Evolutionary conservation across 257 asterid genomes (phyloP), one percentile per base, ranked within the genome.

Genomic region (Fraxinus anomala): DNA sequence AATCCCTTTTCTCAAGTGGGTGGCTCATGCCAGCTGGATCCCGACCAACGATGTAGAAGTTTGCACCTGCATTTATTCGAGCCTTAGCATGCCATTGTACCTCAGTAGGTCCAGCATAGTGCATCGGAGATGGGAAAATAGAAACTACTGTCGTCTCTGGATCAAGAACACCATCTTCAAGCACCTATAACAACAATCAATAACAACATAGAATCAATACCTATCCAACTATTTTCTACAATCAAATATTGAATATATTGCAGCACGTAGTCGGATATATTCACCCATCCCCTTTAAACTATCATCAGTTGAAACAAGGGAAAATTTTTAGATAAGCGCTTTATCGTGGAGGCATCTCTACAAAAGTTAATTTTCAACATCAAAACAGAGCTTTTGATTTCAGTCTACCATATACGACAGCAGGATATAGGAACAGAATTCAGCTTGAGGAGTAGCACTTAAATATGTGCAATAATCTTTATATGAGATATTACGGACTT

Each of bases 21-120:
- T 94, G 99, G 81, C 95, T 79, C 97, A 94, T 91, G 51, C 99
- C 99, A 72, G 99, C 99, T 36, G 99, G 99, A 80, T 94, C 98
- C 1, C 97, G 88, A 14, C 97, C 97, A 26, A 94, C 98, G 21
- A 94, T 92, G 79, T 94, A 94, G 80, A 94, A 94, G 82, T 94
- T 92, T 13, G 98, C 97, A 14, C 98, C 98, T 5, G 98, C 98
- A 65, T 94, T 94, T 12, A 94, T 90, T 74, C 97, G 89, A n/a
- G 99, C 99, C 89, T 94, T 92, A 3, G 99, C 99, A 79, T 94
- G 99, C 99, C 99, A 92, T 73, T 94, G 99, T 19, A 94, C 99
- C 87, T 94, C 99, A 6, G 99, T 94, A 2, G 99, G 99, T 1
- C 99, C 99, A 26, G 99, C 99, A 42, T 94, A 94, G 87, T 90